Base-by-base conservation (phyloP, 768 basidiomycete species). In the Tricholoma saponaceum region DNA sequence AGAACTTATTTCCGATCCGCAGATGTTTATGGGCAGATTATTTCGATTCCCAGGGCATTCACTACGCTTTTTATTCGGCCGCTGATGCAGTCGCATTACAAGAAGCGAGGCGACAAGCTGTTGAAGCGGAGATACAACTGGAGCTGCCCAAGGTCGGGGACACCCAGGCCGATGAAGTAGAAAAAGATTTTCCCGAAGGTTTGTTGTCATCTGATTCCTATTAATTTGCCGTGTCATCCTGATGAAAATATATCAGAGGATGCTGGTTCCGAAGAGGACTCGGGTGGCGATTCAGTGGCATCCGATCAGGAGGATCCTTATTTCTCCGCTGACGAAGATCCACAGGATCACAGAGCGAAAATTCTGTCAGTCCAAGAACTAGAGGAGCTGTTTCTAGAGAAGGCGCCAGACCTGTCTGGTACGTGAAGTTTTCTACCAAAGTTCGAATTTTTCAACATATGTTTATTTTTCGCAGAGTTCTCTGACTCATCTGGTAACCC, bases 51-150 rank as follows among this genome's bases (percentile, higher is more conserved):
- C 79, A 89, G 64, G 80, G 81, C 7, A 76, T 95, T 43, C 80
- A 78, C 57, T 97, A 91, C 65, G 94, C 92, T 0, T 96, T 99
- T 69, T 96, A 95, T 75, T 95, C 97, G 6, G 95, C 97, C 6
- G 82, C 90, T 10, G 90, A 92, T 73, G 93, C 92, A 25, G 78
- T 85, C 4, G 93, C 92, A 22, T 65, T 94, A 35, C 96, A 98
- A 58, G 83, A 91, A 69, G 86, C 84, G 55, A 77, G 86, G 49
- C 71, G 82, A 64, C 83, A 85, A 51, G 78, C 79, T 2, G 58
- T 64, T 10, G 68, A 68, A 16, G 71, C 71, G 60, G 65, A 13
- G 68, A 68, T 52, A 53, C 64, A 58, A 56, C 39, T 54, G 12
- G 54, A 50, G 58, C 12, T 23, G 25, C 43, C 26, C 12, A 41